These are phyloP conservation scores for Bidens hawaiensis DNA, from an alignment of 140 eudicot species.

Conservation along the genomic window DNA sequence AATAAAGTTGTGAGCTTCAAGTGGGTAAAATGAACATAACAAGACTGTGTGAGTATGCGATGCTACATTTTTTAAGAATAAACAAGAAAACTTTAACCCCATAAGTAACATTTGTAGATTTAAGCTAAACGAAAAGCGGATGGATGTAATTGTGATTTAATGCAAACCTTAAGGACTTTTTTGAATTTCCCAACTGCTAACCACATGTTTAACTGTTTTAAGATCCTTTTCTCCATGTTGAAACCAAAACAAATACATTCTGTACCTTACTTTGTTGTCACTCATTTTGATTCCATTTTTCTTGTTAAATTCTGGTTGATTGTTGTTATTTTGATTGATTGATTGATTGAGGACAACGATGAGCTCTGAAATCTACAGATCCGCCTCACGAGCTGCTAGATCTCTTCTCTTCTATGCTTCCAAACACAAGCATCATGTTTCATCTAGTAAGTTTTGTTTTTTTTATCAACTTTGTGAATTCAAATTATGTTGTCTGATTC, in stretches of 20 bases:
- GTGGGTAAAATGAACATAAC: too few relatives aligned
- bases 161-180: neutral
- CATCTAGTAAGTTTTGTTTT: conserved; percentile 48
- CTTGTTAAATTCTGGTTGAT: neutral
- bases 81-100: neutral
- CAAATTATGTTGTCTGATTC: neutral
- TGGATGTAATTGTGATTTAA: neutral
- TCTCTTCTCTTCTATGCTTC: conserved; percentile 68
- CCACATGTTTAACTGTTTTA: neutral
- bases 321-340: neutral
- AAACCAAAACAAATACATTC: conserved; percentile 4
- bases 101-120: neutral
- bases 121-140: neutral
- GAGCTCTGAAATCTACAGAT: conserved; percentile 70
- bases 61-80: too few relatives aligned
- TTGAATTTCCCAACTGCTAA: neutral
- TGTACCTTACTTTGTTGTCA: conserved; percentile 25
- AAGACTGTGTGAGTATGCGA: too few relatives aligned
- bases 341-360: conserved; percentile 24
- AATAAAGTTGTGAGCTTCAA: neutral
- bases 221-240: conserved; percentile 17
- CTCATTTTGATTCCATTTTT: conserved; percentile 9
- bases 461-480: neutral
- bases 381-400: conserved; percentile 65
- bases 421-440: conserved; percentile 47